Conservation (phyloP, 1,139 yeast genomes). For the Pneumocystis sp. region DNA sequence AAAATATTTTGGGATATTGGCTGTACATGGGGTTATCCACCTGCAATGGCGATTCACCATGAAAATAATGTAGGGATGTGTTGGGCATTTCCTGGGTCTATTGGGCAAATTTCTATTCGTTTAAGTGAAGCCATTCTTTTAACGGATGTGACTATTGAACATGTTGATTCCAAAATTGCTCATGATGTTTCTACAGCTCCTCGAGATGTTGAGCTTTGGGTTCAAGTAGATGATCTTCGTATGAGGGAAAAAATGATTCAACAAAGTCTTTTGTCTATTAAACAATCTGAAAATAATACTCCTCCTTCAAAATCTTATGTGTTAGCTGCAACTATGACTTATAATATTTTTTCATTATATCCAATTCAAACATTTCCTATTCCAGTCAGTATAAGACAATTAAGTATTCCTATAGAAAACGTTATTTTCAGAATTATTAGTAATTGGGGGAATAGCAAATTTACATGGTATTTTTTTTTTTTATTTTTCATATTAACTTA, state of each 20-base stretch:
- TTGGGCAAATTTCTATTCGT: constrained; percentile 21
- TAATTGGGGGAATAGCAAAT: constrained; percentile 25
- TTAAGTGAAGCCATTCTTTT: constrained; percentile 19
- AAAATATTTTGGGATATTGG: constrained; percentile 17
- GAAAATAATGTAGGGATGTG: constrained; percentile 22
- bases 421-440: constrained; percentile 19
- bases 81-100: constrained; percentile 25
- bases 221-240: constrained; percentile 17
- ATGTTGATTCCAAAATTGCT: constrained; percentile 20
- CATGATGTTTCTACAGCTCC: constrained; percentile 23
- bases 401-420: constrained; percentile 12
- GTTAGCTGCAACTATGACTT: constrained; percentile 19
- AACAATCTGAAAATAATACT: not conserved
- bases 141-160: constrained; percentile 22
- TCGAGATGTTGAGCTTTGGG: constrained; percentile 22
- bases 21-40: constrained; percentile 17
- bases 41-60: constrained; percentile 20
- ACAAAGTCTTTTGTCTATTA: not conserved
- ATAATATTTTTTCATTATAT: constrained; percentile 18
- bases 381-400: constrained; percentile 15
- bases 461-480: constrained; percentile 18
- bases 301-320: constrained; percentile 16
- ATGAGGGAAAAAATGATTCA: constrained; percentile 8
- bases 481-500: not conserved
- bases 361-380: constrained; percentile 22